Evolutionary conservation across 768 basidiomycete genomes (phyloP).

Genomic region (Termitomyces sp.): DNA sequence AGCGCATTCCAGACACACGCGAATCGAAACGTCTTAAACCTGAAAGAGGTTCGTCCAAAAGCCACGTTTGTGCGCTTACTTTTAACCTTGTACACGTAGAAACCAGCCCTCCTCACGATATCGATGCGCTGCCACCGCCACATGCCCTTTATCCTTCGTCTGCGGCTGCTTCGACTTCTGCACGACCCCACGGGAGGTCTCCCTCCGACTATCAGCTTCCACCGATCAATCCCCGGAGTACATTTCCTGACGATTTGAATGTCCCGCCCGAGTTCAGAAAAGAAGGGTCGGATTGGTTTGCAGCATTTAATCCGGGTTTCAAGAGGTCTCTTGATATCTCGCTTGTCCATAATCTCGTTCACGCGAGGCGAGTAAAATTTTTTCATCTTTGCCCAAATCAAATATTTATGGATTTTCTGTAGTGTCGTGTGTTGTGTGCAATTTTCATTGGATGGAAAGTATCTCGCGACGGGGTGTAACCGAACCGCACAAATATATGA

Average conservation of each 20-base stretch:
- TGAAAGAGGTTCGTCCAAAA: conserved; percentile 7
- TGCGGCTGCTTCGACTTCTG: conserved; percentile 23
- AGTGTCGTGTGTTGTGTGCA: conserved; percentile 83
- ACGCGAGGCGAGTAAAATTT: conserved; percentile 84
- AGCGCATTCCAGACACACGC: conserved; percentile 33
- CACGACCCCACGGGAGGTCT: conserved; percentile 9
- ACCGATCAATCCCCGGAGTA: conserved; percentile 18
- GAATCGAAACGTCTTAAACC: conserved; percentile 14
- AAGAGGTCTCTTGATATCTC: conserved; percentile 76
- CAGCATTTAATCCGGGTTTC: conserved; percentile 77
- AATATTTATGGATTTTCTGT: too few relatives aligned
- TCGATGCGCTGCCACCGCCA: conserved; percentile 28
- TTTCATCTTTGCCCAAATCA: too few relatives aligned
- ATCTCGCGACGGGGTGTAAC: conserved; percentile 94
- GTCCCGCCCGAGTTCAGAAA: conserved; percentile 56
- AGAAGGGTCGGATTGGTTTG: conserved; percentile 87
- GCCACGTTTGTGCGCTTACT: too few relatives aligned
- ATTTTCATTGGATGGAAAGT: conserved; percentile 92
- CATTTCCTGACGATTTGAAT: conserved; percentile 47
- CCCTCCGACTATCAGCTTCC: conserved; percentile 17
- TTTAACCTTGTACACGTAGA: too few relatives aligned
- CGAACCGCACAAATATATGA: conserved; percentile 97
- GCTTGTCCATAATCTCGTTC: conserved; percentile 78
- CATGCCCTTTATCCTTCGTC: conserved; percentile 21
- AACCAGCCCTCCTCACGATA: conserved; percentile 26